Evolutionary conservation across 1,284 basidiomycete species (phyloP).

Genomic region (Cystobasidium sp.): DNA sequence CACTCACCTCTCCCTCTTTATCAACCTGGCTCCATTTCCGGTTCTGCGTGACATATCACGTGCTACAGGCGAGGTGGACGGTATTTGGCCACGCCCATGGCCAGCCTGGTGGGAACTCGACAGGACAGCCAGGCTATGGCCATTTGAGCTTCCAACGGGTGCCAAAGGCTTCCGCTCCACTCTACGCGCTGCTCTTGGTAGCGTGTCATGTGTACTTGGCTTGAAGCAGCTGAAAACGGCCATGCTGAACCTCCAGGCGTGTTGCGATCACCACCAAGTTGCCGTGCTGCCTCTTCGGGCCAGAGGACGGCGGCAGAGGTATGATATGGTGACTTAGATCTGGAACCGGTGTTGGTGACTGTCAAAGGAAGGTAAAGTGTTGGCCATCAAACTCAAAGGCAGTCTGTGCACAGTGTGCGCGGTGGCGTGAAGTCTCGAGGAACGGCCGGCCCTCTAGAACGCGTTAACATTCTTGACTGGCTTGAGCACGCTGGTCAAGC

Average conservation of each 20-base stretch:
- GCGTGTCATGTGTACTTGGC: constrained; percentile 14
- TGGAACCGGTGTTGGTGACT: no score
- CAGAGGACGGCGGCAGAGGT: no score
- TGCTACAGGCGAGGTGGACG: constrained; percentile 1
- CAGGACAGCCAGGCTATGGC: neutral
- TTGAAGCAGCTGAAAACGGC: constrained; percentile 31
- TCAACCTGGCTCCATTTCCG: constrained; percentile 28
- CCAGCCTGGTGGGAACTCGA: neutral
- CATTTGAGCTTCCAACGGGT: neutral
- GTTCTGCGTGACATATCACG: constrained; percentile 22
- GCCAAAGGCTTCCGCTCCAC: neutral
- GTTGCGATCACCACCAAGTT: no score
- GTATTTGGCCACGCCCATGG: neutral
- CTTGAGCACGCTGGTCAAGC: no score
- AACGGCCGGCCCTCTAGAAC: no score
- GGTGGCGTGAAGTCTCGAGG: no score
- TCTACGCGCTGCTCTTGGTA: neutral
- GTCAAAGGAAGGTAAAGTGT: no score
- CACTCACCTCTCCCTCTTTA: constrained; percentile 31
- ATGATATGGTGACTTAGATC: no score
- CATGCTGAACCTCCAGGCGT: neutral
- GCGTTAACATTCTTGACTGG: no score
- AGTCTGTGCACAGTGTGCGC: no score
- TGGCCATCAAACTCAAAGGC: no score
- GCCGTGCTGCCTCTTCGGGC: no score